These are phyloP conservation scores for Allium fistulosum DNA, from an alignment of 106 monocot species.

Conservation along the genomic window DNA sequence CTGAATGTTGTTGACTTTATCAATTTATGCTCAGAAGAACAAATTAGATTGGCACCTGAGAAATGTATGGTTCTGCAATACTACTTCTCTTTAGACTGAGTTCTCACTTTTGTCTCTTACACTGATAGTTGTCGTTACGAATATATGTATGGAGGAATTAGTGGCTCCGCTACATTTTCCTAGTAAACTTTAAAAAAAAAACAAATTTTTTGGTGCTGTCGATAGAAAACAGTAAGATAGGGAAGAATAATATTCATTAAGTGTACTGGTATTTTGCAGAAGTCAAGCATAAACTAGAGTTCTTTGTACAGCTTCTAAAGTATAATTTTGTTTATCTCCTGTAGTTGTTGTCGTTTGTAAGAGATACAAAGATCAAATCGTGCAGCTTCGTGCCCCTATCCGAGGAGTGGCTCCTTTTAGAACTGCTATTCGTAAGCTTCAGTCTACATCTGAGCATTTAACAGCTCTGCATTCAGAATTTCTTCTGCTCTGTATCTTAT, in stretches of 20 bases:
- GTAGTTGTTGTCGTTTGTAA: conserved; percentile 80
- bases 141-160: no score
- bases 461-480: conserved; percentile 83
- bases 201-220: no score
- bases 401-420: conserved; percentile 70
- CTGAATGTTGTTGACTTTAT: conserved; percentile 50
- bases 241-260: no score
- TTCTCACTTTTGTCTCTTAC: not conserved
- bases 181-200: no score
- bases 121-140: not conserved
- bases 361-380: conserved; percentile 75
- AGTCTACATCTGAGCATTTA: conserved; percentile 65
- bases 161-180: no score
- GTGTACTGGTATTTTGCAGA: no score
- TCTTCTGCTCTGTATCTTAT: conserved; percentile 76
- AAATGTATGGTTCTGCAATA: conserved; percentile 58
- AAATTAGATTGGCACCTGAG: conserved; percentile 78
- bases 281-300: no score
- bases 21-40: conserved; percentile 54
- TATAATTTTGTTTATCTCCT: not conserved
- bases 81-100: no score
- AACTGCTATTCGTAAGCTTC: conserved; percentile 74
- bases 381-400: conserved; percentile 63
- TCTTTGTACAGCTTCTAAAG: not conserved
- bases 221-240: no score